A percentile compares a stretch with the other conserved stretches of the same genome.
These are phyloP conservation scores for Trichoderma virens DNA, from an alignment of 495 filamentous ascomycete genomes.

Conservation along the genomic window DNA sequence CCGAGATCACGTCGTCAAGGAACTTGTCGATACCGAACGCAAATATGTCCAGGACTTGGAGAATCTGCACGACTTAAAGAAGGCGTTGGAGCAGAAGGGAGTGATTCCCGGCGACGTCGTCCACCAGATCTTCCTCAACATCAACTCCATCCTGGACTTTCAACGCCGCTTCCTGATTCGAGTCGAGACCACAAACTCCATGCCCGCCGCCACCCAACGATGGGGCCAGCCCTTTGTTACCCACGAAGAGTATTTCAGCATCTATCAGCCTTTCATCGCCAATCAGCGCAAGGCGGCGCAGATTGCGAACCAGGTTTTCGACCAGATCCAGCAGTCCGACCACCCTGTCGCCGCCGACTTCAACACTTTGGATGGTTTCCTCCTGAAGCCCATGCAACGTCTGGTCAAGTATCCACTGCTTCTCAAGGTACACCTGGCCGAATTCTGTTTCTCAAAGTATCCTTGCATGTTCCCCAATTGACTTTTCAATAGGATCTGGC, in stretches of 20 bases:
- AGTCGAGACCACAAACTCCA: constrained; percentile 88
- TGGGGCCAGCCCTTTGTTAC: constrained; percentile 83
- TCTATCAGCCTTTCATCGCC: constrained; percentile 94
- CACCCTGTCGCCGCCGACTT: constrained; percentile 51
- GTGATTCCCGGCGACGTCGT: constrained; percentile 82
- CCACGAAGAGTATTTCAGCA: constrained; percentile 69
- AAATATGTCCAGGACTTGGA: constrained; percentile 99
- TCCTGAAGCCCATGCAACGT: constrained; percentile 93
- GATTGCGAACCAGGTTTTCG: constrained; percentile 52
- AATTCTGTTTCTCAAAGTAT: not conserved
- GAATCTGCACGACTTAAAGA: constrained; percentile 88
- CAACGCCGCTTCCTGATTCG: constrained; percentile 90
- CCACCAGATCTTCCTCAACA: constrained; percentile 92
- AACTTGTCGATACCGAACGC: constrained; percentile 87
- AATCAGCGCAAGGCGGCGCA: constrained; percentile 72
- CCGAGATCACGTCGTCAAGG: constrained; percentile 78
- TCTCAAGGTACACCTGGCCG: constrained; percentile 55
- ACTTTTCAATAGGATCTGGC: constrained; percentile 59
- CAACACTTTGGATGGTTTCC: constrained; percentile 72
- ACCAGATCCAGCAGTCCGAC: constrained; percentile 47
- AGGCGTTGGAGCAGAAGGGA: constrained; percentile 76
- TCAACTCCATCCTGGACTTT: constrained; percentile 90
- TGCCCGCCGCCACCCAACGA: constrained; percentile 68
- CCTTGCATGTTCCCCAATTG: not conserved
- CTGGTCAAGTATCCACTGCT: constrained; percentile 90